These are phyloP conservation scores for Rhodomyrtus tomentosa DNA, from an alignment of 345 rosid genomes.

Conservation along the genomic window DNA sequence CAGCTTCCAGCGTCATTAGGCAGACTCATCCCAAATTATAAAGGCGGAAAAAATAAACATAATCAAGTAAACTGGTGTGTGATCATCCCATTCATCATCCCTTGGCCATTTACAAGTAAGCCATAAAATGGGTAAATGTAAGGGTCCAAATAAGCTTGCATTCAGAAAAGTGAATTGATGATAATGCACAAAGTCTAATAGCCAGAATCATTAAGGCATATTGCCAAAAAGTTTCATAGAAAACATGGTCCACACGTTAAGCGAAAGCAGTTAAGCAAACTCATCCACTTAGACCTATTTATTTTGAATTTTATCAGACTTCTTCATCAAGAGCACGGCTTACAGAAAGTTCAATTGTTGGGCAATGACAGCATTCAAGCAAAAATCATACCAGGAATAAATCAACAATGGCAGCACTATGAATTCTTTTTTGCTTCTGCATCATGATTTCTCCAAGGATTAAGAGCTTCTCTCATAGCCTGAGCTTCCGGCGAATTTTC, in stretches of 20 bases:
- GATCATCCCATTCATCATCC: not conserved
- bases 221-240: not conserved
- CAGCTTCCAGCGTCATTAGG: not conserved
- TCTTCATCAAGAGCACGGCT: not conserved
- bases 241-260: not conserved
- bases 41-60: not conserved
- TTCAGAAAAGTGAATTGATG: not conserved
- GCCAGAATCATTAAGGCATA: not conserved
- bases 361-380: not conserved
- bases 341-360: not conserved
- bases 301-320: not conserved
- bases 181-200: not conserved
- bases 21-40: not conserved
- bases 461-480: constrained; percentile 64
- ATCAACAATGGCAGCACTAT: constrained; percentile 4
- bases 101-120: not conserved
- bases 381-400: not conserved
- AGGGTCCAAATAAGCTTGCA: not conserved
- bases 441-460: constrained; percentile 81
- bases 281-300: not conserved
- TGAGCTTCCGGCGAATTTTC: constrained; percentile 66
- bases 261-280: not conserved
- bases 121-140: not conserved
- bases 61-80: not conserved
- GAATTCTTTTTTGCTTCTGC: constrained; percentile 21